Evolutionary conservation across 2,329 filamentous ascomycete genomes (phyloP), one percentile per base, ranked within the genome.

Genomic region (Cladophialophora exuberans): DNA sequence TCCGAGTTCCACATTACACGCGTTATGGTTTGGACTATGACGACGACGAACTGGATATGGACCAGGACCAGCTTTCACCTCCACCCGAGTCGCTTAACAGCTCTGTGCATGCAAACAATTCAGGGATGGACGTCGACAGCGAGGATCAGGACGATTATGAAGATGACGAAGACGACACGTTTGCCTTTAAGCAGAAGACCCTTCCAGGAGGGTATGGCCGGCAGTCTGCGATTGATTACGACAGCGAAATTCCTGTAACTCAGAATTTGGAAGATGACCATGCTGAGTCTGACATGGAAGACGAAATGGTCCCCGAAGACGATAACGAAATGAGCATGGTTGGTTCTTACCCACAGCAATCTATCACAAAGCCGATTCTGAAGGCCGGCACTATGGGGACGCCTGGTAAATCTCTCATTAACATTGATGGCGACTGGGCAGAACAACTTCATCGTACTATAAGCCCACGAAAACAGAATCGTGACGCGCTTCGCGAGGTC

Each of bases 1-100:
- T 99, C 76, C 85, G 79, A 7, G 94, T 99, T n/a, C 86, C 93
- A 66, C 94, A 99, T 72, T 99, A 95, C 71, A 97, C 93, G 1
- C 96, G 91, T 1, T 99, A 99, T 68, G 92, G 89, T 35, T 80
- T 97, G 50, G 88, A 93, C 61, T 90, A 89, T 48, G 89, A 91
- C 39, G 87, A 90, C 23, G 84, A 86, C 42, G 78, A 86, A n/a
- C n/a, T n/a, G 42, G 78, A 78, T 26, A 66, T 64, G 56, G 67
- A 67, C 64, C 73, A 78, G 66, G 81, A 77, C 71, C 75, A 74
- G 59, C 69, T 79, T 52, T 79, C 74, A 71, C 74, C 72, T 63
- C 76, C 72, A 62, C 79, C 76, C 67, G 78, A 81, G 64, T 82
- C 71, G 56, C 55, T 62, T 18, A 56, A 48, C 17, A 57, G 39